phyloP scores from a whole-genome alignment of 352 stramenopile species.

The Phytophthora rubi region DNA sequence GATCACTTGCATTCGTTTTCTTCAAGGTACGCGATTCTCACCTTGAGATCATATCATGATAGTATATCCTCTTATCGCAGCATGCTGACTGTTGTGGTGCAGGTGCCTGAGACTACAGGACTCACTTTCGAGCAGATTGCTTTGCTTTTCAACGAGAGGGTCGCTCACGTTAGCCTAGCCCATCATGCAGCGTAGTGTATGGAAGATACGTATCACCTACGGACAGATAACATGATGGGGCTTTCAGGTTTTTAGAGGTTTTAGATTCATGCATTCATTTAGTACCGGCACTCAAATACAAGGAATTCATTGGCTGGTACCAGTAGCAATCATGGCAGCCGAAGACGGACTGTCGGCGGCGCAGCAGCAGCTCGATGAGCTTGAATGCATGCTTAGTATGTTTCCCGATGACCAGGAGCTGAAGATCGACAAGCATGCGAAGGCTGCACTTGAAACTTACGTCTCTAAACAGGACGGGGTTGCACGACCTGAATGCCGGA shows the following conservation, averaged over 20 bases:
- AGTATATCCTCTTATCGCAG: background rate
- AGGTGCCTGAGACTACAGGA: constrained; percentile 69
- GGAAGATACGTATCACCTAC: background rate
- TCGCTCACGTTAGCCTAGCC: constrained; percentile 21
- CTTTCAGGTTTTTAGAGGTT: background rate
- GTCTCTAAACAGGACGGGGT: constrained; percentile 1
- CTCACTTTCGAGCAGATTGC: constrained; percentile 75
- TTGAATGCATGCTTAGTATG: constrained; percentile 84
- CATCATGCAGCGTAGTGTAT: constrained; percentile 11
- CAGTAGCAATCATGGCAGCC: background rate
- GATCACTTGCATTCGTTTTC: constrained; percentile 58
- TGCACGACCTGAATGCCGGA: constrained; percentile 14
- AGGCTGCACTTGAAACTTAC: constrained; percentile 34
- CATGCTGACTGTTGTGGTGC: background rate
- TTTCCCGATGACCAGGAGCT: constrained; percentile 60
- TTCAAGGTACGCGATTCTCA: constrained; percentile 44
- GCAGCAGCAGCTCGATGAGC: constrained; percentile 66
- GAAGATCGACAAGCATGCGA: constrained; percentile 35
- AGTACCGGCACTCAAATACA: background rate
- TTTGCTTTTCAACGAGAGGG: constrained; percentile 45
- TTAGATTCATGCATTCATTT: too few relatives aligned
- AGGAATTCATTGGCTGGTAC: background rate
- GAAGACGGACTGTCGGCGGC: constrained; percentile 8
- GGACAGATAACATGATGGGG: too few relatives aligned
- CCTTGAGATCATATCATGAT: background rate